Evolutionary conservation across 2,329 filamentous ascomycete species (phyloP), one percentile per base, ranked within the genome.

Genomic region (Epichloe hybrida): DNA sequence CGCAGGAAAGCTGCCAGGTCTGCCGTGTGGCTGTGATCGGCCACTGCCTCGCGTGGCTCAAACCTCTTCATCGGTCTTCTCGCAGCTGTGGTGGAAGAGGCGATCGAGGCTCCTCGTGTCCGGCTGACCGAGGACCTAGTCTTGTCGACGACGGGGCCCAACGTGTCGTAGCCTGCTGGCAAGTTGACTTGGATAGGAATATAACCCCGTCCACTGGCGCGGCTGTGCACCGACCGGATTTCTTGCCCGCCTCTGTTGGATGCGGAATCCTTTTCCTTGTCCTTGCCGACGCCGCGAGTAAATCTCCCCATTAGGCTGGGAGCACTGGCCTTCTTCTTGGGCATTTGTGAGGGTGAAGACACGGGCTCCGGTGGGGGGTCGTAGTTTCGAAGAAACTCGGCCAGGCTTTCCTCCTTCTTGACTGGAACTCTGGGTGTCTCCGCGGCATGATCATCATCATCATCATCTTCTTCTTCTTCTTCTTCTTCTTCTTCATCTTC

Each of bases 1-100:
- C 76, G 78, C 35, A 93, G 68, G 63, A 91, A 91, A 48, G 81
- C 79, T 0, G 86, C 85, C 43, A 91, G 66, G 48, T 88, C 85
- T 17, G 77, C 75, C 2, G 83, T 88, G 44, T 69, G 66, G n/a
- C 67, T 85, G 42, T 64, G 64, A n/a, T 66, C 66, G 6, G 63
- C 64, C 37, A 69, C 66, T 3, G 76, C 67, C 4, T 80, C 77
- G 44, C 77, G 72, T 3, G 78, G 73, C 61, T 80, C 76, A 58
- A 75, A 82, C 58, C 66, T 76, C 66, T 76, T 82, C 73, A 75
- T 77, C 1, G 72, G 69, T 11, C 74, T 70, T 27, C 75, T 71
- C 21, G 65, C 62, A 23, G 63, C 62, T 6, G 34, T 27, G 2
- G 46, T 36, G 20, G 62, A 64, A 2, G 68, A 59, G 2, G 56